A percentile compares a stretch with the other conserved stretches of the same genome.
phyloP scores from a whole-genome alignment of 2,329 filamentous ascomycete genomes.

The Botrytis hyacinthi region DNA sequence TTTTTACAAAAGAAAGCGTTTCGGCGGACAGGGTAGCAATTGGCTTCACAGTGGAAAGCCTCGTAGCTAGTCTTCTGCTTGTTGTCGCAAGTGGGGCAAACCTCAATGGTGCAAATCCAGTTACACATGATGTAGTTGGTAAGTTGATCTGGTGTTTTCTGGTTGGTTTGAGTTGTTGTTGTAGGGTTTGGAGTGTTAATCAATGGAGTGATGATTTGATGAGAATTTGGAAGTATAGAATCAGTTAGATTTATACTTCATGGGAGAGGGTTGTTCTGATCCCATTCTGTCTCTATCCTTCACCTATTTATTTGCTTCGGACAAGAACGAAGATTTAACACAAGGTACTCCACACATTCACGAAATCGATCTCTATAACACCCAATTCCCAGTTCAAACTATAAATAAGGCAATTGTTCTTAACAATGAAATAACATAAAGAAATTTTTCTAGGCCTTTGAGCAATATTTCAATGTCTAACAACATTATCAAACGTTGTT shows the following conservation, averaged over 20 bases:
- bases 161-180: neutral
- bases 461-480: neutral
- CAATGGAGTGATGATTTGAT: neutral
- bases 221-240: neutral
- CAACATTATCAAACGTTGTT: neutral
- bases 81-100: neutral
- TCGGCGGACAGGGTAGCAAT: no score
- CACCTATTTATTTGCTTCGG: neutral
- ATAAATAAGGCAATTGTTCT: neutral
- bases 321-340: neutral
- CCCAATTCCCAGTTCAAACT: neutral
- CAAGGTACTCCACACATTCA: neutral
- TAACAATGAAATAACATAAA: neutral
- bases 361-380: neutral
- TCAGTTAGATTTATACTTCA: neutral
- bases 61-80: neutral
- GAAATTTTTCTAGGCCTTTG: neutral
- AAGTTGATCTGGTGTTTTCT: neutral
- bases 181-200: neutral
- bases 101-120: neutral
- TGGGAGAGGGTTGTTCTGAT: neutral
- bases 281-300: neutral
- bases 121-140: constrained; percentile 1
- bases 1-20: accelerated
- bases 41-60: neutral